Evolutionary conservation across 1,284 basidiomycete genomes (phyloP).

Genomic region (Ustilago loliicola): DNA sequence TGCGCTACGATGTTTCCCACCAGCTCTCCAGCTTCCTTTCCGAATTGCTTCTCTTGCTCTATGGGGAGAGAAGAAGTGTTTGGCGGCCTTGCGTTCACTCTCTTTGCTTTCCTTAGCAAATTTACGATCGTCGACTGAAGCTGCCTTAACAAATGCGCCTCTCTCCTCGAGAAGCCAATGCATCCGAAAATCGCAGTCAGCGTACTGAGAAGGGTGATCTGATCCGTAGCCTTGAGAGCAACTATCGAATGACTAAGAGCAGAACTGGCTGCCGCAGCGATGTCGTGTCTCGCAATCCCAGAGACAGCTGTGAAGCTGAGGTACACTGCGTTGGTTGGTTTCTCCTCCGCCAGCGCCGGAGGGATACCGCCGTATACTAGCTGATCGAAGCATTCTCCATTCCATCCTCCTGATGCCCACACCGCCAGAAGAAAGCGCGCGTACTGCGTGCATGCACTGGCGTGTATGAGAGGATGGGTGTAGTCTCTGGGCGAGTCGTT

Average conservation of each 20-base stretch:
- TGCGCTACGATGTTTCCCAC: slow-evolving; percentile 53
- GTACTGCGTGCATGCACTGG: slow-evolving; percentile 63
- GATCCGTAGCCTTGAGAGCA: slow-evolving; percentile 63
- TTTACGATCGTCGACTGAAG: slow-evolving; percentile 57
- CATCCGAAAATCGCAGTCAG: slow-evolving; percentile 63
- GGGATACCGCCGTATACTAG: slow-evolving; percentile 67
- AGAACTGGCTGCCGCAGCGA: slow-evolving; percentile 57
- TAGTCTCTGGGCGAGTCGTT: slow-evolving; percentile 68
- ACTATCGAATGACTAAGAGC: slow-evolving; percentile 61
- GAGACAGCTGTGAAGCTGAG: slow-evolving; percentile 52
- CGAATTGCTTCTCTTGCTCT: slow-evolving; percentile 33
- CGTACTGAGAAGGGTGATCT: slow-evolving; percentile 60
- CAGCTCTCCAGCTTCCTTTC: slow-evolving; percentile 22
- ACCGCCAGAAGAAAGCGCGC: slow-evolving; percentile 66
- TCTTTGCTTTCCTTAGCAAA: slow-evolving; percentile 51
- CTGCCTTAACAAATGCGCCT: slow-evolving; percentile 62
- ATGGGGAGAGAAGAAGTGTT: slow-evolving; percentile 37
- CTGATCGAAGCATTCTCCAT: slow-evolving; percentile 69
- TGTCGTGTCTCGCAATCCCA: slow-evolving; percentile 63
- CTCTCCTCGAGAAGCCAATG: slow-evolving; percentile 61
- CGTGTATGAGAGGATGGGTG: slow-evolving; percentile 68
- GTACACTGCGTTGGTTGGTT: slow-evolving; percentile 52
- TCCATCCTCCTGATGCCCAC: slow-evolving; percentile 68
- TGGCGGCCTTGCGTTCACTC: slow-evolving; percentile 19
- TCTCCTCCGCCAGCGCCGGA: slow-evolving; percentile 59